phyloP scores from a whole-genome alignment of 306 rosid genomes.

The Fagus sylvatica region DNA sequence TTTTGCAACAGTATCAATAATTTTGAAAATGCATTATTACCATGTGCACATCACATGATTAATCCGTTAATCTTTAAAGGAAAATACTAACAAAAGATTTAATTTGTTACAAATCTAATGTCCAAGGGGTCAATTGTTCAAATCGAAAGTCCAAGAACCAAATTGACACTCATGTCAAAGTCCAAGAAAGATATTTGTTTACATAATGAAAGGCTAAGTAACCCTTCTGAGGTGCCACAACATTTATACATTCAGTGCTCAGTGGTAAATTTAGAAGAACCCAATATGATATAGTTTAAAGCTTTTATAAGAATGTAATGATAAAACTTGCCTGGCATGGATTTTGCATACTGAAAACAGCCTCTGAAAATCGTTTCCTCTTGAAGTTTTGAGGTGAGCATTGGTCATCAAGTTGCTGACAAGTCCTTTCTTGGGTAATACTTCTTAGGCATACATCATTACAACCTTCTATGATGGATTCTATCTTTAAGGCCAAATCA shows the following conservation, averaged over 20 bases:
- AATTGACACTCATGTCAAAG: too few species aligned
- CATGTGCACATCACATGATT: too few species aligned
- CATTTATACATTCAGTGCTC: too few species aligned
- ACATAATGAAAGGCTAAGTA: neutral
- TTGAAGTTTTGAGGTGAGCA: slow-evolving; percentile 31
- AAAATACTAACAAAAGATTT: too few species aligned
- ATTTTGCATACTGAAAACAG: slow-evolving; percentile 36
- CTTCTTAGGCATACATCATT: slow-evolving; percentile 39
- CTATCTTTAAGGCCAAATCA: slow-evolving; percentile 55
- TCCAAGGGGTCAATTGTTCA: too few species aligned
- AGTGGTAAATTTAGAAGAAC: too few species aligned
- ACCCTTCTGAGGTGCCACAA: neutral
- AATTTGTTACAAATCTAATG: too few species aligned
- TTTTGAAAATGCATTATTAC: too few species aligned
- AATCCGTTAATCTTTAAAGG: too few species aligned
- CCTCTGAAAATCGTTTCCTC: slow-evolving; percentile 61
- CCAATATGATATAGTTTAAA: neutral
- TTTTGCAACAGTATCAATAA: too few species aligned
- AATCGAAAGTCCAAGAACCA: too few species aligned
- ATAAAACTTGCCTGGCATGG: slow-evolving; percentile 62
- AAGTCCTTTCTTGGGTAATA: slow-evolving; percentile 35
- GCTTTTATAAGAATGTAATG: neutral
- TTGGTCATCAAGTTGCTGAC: slow-evolving; percentile 36
- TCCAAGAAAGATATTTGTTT: too few species aligned
- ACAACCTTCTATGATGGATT: slow-evolving; percentile 66